Base-by-base conservation (phyloP, 73 alveolate genomes). In the Diophrys sp. region DNA sequence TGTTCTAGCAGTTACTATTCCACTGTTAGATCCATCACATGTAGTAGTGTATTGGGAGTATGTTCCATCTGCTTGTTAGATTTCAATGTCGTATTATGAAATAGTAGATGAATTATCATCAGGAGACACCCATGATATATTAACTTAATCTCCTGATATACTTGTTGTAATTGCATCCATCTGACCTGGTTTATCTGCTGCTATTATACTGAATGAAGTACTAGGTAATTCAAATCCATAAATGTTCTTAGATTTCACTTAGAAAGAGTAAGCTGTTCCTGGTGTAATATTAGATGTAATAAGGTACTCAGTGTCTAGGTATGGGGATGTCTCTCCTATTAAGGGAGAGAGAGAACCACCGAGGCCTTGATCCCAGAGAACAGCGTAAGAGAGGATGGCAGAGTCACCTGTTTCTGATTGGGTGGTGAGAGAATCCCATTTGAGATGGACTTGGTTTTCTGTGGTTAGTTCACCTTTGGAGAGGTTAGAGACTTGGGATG, bases 171-270 rank as follows among this genome's bases (percentile, higher is more conserved):
- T 55, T 68, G 26, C 29, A 28, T 68, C 55, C 75, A 86, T 74
- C 26, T 54, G n/a, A 0, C 70, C 68, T 5, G 93, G 93, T 25
- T 57, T 81, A 54, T 44, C 56, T 23, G 89, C 89, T 28, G 93
- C 85, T 23, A 68, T 32, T 1, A 79, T 74, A 2, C 69, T 0
- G 1, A 54, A 72, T 14, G 62, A 28, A 44, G 33, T 79, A 2
- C 89, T 79, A 56, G 30, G 80, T 11, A 33, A 77, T 54, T 85
- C 76, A 78, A 78, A 77, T 27, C 88, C 92, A 29, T 78, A 30
- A 8, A 33, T 27, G 62, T 84, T 84, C 68, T 31, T 77, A 14
- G 78, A 87, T 71, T 88, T 77, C 77, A 56, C 78, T 57, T 80
- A 55, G 62, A 78, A 71, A 66, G 31, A 8, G 72, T 84, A 84